phyloP scores from a whole-genome alignment of 192 early-diverging fungal species.

The Entomortierella parvispora region DNA sequence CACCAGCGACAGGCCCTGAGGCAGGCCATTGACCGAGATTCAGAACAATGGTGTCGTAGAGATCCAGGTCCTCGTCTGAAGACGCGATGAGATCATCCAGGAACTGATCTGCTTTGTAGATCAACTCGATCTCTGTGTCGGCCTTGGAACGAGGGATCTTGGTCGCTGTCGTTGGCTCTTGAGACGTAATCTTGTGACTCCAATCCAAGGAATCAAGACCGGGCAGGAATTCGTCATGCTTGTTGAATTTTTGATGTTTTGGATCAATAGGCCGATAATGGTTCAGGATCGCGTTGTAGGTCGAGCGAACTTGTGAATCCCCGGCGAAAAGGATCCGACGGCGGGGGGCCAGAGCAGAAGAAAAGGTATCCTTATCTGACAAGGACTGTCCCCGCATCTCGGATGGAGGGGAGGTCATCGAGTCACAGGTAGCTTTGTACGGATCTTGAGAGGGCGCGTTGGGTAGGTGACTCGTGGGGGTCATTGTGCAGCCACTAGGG shows the following conservation, averaged over 20 bases:
- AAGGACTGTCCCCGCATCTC: constrained; percentile 7
- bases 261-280: constrained; percentile 30
- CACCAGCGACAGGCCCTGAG: constrained; percentile 28
- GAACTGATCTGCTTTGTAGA: constrained; percentile 39
- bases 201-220: neutral
- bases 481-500: constrained; percentile 39
- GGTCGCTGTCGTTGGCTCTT: neutral
- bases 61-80: constrained; percentile 21
- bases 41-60: constrained; percentile 25
- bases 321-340: constrained; percentile 35
- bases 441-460: constrained; percentile 24
- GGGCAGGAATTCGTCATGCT: constrained; percentile 24
- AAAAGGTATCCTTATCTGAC: neutral
- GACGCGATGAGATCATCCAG: constrained; percentile 19
- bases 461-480: constrained; percentile 10
- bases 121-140: constrained; percentile 22
- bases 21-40: constrained; percentile 47
- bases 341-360: neutral
- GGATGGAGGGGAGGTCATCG: constrained; percentile 18
- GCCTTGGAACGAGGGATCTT: neutral
- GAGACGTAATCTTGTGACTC: neutral
- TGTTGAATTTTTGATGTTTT: neutral
- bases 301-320: constrained; percentile 33
- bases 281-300: constrained; percentile 41
- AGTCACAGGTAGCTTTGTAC: constrained; percentile 21